phyloP scores from a whole-genome alignment of 2,329 filamentous ascomycete species.

The Phialophora verrucosa region DNA sequence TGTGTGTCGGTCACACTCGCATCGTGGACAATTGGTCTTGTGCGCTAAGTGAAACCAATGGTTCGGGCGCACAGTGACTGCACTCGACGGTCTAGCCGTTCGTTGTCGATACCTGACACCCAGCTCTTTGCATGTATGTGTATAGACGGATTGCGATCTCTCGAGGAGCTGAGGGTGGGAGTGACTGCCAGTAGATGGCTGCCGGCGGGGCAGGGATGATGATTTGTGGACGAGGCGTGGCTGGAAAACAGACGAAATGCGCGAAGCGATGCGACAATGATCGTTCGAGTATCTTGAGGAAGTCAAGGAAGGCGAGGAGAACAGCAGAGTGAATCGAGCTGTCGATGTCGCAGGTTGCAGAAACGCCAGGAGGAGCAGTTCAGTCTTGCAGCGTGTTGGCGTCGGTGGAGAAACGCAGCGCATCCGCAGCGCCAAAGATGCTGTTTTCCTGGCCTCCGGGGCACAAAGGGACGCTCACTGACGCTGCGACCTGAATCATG shows the following conservation, averaged over 20 bases:
- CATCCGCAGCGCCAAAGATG: constrained; percentile 17
- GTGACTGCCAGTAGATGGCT: constrained; percentile 3
- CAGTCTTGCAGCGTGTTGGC: constrained; percentile 26
- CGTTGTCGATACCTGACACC: not conserved
- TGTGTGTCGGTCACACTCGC: constrained; percentile 24
- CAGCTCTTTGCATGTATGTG: constrained; percentile 2
- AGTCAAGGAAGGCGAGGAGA: not conserved
- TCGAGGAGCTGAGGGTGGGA: constrained; percentile 16
- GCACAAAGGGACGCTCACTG: constrained; percentile 20
- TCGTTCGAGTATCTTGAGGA: not conserved
- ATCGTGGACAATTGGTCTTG: constrained; percentile 21
- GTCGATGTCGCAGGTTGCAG: constrained; percentile 6
- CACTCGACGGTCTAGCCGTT: constrained; percentile 2
- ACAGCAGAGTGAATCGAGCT: not conserved
- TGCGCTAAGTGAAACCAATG: constrained; percentile 16
- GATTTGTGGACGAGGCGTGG: not conserved
- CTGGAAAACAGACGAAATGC: not conserved
- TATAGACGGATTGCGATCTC: not conserved
- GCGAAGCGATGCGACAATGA: not conserved
- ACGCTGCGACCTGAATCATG: constrained; percentile 13
- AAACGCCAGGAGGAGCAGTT: constrained; percentile 14
- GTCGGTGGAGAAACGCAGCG: constrained; percentile 29
- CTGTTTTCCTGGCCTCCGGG: not conserved
- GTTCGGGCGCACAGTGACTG: constrained; percentile 16
- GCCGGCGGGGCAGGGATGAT: constrained; percentile 9